Evolutionary conservation across 2,329 filamentous ascomycete species (phyloP), one percentile per base, ranked within the genome.

Genomic region (Aureobasidium zeae): DNA sequence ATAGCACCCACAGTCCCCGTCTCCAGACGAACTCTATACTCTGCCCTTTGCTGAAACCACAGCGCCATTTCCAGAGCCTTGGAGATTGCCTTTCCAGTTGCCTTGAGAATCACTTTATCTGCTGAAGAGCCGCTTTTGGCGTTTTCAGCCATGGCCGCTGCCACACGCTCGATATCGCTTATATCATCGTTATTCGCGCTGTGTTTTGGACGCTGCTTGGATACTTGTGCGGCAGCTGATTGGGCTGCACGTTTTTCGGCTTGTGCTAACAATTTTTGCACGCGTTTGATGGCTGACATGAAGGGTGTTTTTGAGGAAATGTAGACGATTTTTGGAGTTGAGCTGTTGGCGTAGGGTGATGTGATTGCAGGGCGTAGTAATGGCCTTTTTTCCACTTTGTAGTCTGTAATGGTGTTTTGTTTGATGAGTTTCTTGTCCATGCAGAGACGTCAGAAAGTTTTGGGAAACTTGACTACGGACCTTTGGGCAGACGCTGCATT

Each of bases 31-130:
- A 86, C 77, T 4, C 61, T 56, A 50, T 75, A 79, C 49, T 77
- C 76, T 10, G 60, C 65, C 59, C 80, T 71, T 43, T 74, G 68
- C 59, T 76, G 71, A 51, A 86, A 85, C 68, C 75, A 81, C 24
- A 73, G 60, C 0, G 76, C 82, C 5, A 86, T 59, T 19, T 73
- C 67, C 47, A 83, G 59, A 1, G 74, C 74, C 60, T 77, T 77
- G 49, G 73, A 67, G 21, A 86, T 78, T 6, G 81, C 82, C 51
- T 71, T 73, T 1, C 82, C 81, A 0, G 79, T 80, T 6, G 76
- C 82, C 43, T 81, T 69, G 2, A 85, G 58, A 11, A 72, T 65
- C 3, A 84, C 77, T 15, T 70, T 65, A 51, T 78, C 74, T 39
- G 53, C 53, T n/a, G n/a, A n/a, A n/a, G n/a, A n/a, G n/a, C n/a